phyloP scores from a whole-genome alignment of 176 grass and related monocot species.

The Oryza meyeriana region DNA sequence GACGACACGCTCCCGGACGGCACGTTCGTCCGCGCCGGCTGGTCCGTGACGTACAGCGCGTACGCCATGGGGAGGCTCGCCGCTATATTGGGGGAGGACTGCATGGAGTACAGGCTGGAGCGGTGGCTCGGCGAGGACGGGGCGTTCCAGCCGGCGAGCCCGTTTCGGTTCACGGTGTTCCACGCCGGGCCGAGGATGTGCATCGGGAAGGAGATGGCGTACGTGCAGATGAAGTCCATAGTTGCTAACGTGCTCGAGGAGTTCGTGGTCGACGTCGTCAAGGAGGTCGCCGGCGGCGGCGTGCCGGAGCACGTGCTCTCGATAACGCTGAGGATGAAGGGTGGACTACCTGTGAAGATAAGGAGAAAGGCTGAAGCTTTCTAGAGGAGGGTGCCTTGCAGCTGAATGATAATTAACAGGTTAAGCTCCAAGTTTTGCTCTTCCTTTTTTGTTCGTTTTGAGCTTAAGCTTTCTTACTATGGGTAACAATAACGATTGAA shows the following conservation, averaged over 20 bases:
- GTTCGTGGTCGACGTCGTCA: neutral
- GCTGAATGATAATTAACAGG: neutral
- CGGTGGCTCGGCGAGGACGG: neutral
- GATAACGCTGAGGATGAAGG: neutral
- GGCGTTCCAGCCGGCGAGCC: constrained; percentile 22
- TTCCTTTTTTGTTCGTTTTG: too few relatives aligned
- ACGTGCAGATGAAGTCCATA: constrained; percentile 47
- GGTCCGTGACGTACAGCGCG: neutral
- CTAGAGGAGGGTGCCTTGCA: neutral
- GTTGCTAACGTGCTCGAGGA: neutral
- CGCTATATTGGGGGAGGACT: neutral
- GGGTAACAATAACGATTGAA: neutral
- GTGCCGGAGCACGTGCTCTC: neutral
- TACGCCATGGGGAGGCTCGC: neutral
- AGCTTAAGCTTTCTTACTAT: neutral
- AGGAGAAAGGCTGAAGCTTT: neutral
- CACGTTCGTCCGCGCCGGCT: neutral
- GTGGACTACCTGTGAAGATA: neutral
- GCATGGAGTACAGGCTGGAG: neutral
- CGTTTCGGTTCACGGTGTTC: constrained; percentile 42
- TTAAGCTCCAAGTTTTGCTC: too few relatives aligned
- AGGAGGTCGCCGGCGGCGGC: neutral
- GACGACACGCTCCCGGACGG: constrained; percentile 37
- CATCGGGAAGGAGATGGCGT: constrained; percentile 42
- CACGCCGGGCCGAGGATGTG: constrained; percentile 43